Percentiles rank a stretch among this genome's conserved stretches.
Evolutionary conservation across 2,329 filamentous ascomycete species (phyloP).

Genomic region (Torrubiella hemipterigena): DNA sequence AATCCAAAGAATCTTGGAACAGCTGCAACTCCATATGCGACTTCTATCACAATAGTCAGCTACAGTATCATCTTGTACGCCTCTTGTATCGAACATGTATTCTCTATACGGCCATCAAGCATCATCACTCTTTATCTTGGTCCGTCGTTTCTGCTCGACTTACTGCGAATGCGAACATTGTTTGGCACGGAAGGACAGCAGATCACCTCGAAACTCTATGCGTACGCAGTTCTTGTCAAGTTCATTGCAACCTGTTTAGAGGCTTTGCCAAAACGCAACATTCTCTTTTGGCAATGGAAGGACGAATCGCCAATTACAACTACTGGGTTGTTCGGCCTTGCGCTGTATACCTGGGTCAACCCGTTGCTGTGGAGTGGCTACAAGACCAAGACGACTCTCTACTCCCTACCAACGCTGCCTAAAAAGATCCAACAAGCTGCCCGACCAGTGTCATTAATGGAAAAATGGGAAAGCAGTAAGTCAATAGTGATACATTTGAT

Average conservation of each 20-base stretch:
- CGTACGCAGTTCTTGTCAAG: constrained; percentile 15
- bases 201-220: constrained; percentile 12
- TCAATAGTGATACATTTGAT: neutral
- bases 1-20: constrained; percentile 9
- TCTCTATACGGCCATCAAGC: constrained; percentile 19
- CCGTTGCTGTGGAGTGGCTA: constrained; percentile 14
- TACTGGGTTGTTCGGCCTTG: constrained; percentile 16
- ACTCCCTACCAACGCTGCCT: constrained; percentile 8
- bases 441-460: constrained; percentile 6
- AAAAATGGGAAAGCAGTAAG: constrained; percentile 8
- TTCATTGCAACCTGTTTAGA: constrained; percentile 16
- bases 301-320: constrained; percentile 16
- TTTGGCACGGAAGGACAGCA: constrained; percentile 14
- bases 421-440: constrained; percentile 8
- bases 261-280: constrained; percentile 14
- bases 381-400: constrained; percentile 10
- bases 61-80: constrained; percentile 7
- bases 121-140: constrained; percentile 18
- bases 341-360: constrained; percentile 21
- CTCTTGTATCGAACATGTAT: constrained; percentile 18
- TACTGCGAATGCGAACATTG: constrained; percentile 18
- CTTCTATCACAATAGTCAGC: constrained; percentile 8
- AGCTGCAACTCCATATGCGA: constrained; percentile 7
- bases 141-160: constrained; percentile 17
- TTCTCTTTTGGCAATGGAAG: constrained; percentile 10